Evolutionary conservation across 2,329 filamentous ascomycete genomes (phyloP), one percentile per base, ranked within the genome.

Genomic region (Claviceps maximensis): DNA sequence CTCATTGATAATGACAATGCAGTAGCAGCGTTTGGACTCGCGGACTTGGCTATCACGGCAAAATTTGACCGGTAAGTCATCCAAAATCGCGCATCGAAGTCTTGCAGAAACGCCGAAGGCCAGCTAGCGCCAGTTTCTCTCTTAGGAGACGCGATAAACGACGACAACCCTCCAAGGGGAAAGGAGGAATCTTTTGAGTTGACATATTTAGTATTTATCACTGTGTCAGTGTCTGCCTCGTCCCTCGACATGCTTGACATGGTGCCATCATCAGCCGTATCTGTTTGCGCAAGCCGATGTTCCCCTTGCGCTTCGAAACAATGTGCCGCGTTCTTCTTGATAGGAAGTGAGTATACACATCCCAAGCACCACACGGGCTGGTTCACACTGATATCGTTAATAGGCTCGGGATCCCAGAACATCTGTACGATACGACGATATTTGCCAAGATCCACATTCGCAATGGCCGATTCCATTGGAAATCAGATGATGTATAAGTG

Each of bases 11-110:
- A 80, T 3, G 88, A 94, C 72, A 97, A 80, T 8, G 82, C 74
- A 4, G 83, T 76, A 1, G 75, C 66, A 15, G 88, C 86, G 61
- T 83, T 83, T 0, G 86, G 83, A 59, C 91, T 86, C 52, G 78
- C 75, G 4, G 87, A 90, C 66, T 83, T 87, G 19, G 87, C 78
- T 64, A 98, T 98, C 0, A 82, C 76, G 10, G 83, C 74, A 65
- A 98, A 98, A 59, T 86, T 86, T 27, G 84, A 93, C 50, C 93
- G 82, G 64, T 98, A 98, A 10, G 91, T 97, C 78, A 98, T 87
- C 91, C 93, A 97, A 67, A 96, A 81, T 56, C 82, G 82, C 5
- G 91, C 90, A 66, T 95, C 89, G 62, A 97, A 94, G 67, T 98
- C 93, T 55, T 89, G 86, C 36, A 97, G 73, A 62, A 98, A 98